These are phyloP conservation scores for Phytophthora brassicae DNA, from an alignment of 352 stramenopile species.

Conservation along the genomic window DNA sequence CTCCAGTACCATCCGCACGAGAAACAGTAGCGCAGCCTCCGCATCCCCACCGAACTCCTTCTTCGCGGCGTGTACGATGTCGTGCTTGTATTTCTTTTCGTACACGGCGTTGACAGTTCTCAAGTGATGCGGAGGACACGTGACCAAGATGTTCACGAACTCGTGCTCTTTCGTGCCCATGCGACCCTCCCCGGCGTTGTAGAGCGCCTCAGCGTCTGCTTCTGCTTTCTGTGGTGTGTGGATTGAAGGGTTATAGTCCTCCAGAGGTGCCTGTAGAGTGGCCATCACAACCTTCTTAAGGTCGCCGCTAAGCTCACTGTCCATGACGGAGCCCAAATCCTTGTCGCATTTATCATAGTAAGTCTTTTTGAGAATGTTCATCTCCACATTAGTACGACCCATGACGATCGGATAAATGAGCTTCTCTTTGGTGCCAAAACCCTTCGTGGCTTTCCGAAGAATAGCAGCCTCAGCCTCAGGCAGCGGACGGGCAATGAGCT, in stretches of 20 bases:
- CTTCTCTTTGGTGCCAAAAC: slow-evolving; percentile 66
- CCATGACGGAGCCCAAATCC: slow-evolving; percentile 59
- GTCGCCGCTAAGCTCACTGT: slow-evolving; percentile 67
- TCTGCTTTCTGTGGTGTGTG: slow-evolving; percentile 67
- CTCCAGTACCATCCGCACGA: slow-evolving; percentile 62
- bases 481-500: slow-evolving; percentile 52
- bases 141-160: slow-evolving; percentile 62
- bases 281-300: slow-evolving; percentile 76
- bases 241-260: slow-evolving; percentile 52
- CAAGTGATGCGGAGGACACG: slow-evolving; percentile 57
- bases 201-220: slow-evolving; percentile 57
- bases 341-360: slow-evolving; percentile 66
- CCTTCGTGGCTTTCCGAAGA: slow-evolving; percentile 67
- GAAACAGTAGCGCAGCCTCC: slow-evolving; percentile 56
- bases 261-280: slow-evolving; percentile 57
- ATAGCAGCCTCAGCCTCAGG: slow-evolving; percentile 69
- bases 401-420: slow-evolving; percentile 70
- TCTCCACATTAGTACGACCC: slow-evolving; percentile 68
- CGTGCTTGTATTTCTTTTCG: slow-evolving; percentile 66
- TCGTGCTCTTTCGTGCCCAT: slow-evolving; percentile 68
- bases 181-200: slow-evolving; percentile 69
- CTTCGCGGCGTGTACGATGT: slow-evolving; percentile 58
- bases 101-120: slow-evolving; percentile 59
- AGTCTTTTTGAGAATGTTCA: slow-evolving; percentile 81
- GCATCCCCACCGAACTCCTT: slow-evolving; percentile 69